Evolutionary conservation across 345 rosid genomes (phyloP).

Genomic region (Kandelia obovata): DNA sequence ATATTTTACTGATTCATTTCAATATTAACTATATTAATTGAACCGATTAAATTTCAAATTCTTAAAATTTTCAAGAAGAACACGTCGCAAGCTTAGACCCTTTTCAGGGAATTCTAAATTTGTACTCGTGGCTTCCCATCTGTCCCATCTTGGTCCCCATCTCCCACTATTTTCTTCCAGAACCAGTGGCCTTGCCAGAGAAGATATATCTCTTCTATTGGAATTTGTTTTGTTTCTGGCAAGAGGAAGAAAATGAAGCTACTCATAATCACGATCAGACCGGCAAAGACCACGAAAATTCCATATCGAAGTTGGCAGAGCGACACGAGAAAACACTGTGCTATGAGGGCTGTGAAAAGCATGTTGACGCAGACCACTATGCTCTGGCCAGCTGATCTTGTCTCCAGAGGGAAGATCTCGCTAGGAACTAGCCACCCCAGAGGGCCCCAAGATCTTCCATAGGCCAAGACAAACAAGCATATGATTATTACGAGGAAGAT

Average conservation of each 20-base stretch:
- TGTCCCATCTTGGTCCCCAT: background rate
- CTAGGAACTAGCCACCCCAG: conserved; percentile 30
- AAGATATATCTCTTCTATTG: conserved; percentile 29
- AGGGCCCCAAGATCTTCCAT: conserved; percentile 41
- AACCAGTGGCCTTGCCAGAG: conserved; percentile 36
- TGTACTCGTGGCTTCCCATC: background rate
- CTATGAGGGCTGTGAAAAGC: conserved; percentile 21
- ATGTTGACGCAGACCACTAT: conserved; percentile 27
- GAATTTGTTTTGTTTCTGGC: conserved; percentile 42
- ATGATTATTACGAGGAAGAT: conserved; percentile 17
- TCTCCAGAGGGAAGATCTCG: conserved; percentile 41
- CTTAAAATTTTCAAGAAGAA: too few species aligned
- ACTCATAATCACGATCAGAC: conserved; percentile 26
- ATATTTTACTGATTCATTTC: too few species aligned
- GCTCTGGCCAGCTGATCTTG: conserved; percentile 39
- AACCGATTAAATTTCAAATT: too few species aligned
- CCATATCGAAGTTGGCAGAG: conserved; percentile 30
- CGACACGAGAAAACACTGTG: conserved; percentile 23
- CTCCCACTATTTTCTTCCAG: conserved; percentile 16
- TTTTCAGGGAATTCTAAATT: background rate
- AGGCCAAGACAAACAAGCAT: conserved; percentile 20
- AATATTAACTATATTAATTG: too few species aligned
- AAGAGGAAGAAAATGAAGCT: conserved; percentile 27
- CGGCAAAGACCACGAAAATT: conserved; percentile 29
- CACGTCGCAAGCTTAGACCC: background rate